Percentiles rank a stretch among this genome's conserved stretches.
Evolutionary conservation across 1,139 yeast species (phyloP).

Genomic region (Scheffersomyces lignicola): DNA sequence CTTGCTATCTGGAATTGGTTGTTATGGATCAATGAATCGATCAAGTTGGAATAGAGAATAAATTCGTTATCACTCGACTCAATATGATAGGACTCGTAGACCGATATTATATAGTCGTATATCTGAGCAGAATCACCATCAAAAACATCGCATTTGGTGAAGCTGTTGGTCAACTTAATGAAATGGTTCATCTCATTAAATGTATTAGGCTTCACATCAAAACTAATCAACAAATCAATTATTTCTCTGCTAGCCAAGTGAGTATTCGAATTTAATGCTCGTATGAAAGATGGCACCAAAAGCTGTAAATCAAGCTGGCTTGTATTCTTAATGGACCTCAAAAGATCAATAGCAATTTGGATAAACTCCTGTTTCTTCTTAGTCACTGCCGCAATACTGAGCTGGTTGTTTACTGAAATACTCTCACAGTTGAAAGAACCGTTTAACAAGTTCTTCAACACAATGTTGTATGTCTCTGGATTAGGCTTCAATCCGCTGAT

Average conservation of each 20-base stretch:
- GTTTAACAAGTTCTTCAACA: slow-evolving; percentile 50
- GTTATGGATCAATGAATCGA: slow-evolving; percentile 52
- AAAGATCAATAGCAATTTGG: slow-evolving; percentile 62
- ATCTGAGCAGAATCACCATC: slow-evolving; percentile 13
- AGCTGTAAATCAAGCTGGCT: slow-evolving; percentile 26
- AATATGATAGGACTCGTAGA: slow-evolving; percentile 26
- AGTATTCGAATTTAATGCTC: slow-evolving; percentile 28
- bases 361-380: slow-evolving; percentile 61
- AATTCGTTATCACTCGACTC: slow-evolving; percentile 32
- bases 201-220: slow-evolving; percentile 2
- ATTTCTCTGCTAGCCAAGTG: slow-evolving; percentile 24
- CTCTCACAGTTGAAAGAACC: slow-evolving; percentile 39
- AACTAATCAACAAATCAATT: slow-evolving; percentile 11
- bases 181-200: slow-evolving; percentile 7
- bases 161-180: slow-evolving; percentile 24
- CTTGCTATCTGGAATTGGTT: slow-evolving; percentile 53
- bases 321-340: slow-evolving; percentile 40
- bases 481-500: slow-evolving; percentile 50
- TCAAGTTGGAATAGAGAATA: slow-evolving; percentile 48
- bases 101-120: slow-evolving; percentile 28
- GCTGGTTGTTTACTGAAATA: slow-evolving; percentile 11
- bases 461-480: slow-evolving; percentile 50
- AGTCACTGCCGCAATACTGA: slow-evolving; percentile 26
- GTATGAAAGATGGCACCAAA: slow-evolving; percentile 29
- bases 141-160: slow-evolving; percentile 19